A percentile compares a stretch with the other conserved stretches of the same genome.
Evolutionary conservation across 805 yeast species (phyloP).

Genomic region (Wickerhamiella azyma): DNA sequence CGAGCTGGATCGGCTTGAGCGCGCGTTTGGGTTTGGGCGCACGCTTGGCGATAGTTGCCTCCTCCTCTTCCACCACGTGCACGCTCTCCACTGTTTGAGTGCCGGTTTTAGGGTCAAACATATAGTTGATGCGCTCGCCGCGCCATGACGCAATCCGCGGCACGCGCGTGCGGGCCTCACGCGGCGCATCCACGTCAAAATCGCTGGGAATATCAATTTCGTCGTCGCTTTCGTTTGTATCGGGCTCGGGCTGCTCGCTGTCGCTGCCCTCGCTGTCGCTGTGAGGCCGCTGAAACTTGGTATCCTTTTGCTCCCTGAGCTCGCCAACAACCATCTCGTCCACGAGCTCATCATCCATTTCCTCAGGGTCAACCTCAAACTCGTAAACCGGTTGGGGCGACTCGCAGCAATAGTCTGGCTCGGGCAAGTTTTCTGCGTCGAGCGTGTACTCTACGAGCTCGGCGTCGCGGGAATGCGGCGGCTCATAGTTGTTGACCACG

Average conservation of each 20-base stretch:
- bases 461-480: background rate
- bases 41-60: no score
- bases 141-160: slow-evolving; percentile 15
- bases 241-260: slow-evolving; percentile 1
- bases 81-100: slow-evolving; percentile 15
- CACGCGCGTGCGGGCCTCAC: slow-evolving; percentile 11
- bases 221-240: no score
- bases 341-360: slow-evolving; percentile 14
- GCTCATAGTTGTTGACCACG: background rate
- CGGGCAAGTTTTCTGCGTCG: background rate
- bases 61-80: slow-evolving; percentile 14
- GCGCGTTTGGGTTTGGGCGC: slow-evolving; percentile 10
- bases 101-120: slow-evolving; percentile 1
- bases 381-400: background rate
- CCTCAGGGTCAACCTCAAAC: slow-evolving; percentile 10
- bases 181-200: background rate
- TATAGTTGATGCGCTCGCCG: slow-evolving; percentile 16
- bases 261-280: slow-evolving; percentile 1
- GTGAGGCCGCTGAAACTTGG: background rate
- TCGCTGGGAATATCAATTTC: slow-evolving; percentile 1
- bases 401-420: background rate
- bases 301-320: background rate
- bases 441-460: background rate
- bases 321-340: slow-evolving; percentile 14
- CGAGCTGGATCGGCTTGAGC: background rate